Evolutionary conservation across 2,329 filamentous ascomycete genomes (phyloP).

Genomic region (Plenodomus tracheiphilus): DNA sequence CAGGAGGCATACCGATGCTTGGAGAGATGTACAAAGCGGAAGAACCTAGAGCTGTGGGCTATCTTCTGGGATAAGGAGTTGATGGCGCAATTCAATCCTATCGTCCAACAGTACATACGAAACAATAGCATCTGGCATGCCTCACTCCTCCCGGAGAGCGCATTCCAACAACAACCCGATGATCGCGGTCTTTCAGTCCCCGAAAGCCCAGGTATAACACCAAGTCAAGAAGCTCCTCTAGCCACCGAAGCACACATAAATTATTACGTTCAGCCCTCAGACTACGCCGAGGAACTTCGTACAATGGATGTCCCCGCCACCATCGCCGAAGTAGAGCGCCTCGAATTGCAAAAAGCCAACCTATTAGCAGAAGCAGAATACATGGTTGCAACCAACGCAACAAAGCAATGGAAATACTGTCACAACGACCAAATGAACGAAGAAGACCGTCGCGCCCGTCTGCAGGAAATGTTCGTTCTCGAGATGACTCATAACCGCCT

Average conservation of each 20-base stretch:
- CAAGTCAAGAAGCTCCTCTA: background rate
- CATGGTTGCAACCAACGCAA: conserved; percentile 17
- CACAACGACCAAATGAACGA: conserved; percentile 10
- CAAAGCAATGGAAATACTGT: conserved; percentile 28
- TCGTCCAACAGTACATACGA: conserved; percentile 31
- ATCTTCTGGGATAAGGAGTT: conserved; percentile 31
- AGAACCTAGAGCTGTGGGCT: conserved; percentile 28
- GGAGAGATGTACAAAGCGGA: conserved; percentile 14
- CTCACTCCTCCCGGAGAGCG: conserved; percentile 19
- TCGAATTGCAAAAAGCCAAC: conserved; percentile 14
- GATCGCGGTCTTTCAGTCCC: background rate
- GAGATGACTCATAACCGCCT: conserved; percentile 22
- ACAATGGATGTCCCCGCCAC: conserved; percentile 16
- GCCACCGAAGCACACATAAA: conserved; percentile 6
- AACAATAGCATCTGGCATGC: conserved; percentile 31
- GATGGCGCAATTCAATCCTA: conserved; percentile 27
- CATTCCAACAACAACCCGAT: conserved; percentile 18
- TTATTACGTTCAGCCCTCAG: conserved; percentile 23
- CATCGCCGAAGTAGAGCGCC: conserved; percentile 10
- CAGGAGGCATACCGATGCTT: conserved; percentile 25
- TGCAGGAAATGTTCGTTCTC: conserved; percentile 25
- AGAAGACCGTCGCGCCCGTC: conserved; percentile 19
- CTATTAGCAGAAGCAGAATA: conserved; percentile 28
- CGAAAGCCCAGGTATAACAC: background rate
- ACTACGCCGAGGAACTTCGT: conserved; percentile 25